Conservation (phyloP, 805 yeast species). For the Saccharomycopsis amapae region DNA sequence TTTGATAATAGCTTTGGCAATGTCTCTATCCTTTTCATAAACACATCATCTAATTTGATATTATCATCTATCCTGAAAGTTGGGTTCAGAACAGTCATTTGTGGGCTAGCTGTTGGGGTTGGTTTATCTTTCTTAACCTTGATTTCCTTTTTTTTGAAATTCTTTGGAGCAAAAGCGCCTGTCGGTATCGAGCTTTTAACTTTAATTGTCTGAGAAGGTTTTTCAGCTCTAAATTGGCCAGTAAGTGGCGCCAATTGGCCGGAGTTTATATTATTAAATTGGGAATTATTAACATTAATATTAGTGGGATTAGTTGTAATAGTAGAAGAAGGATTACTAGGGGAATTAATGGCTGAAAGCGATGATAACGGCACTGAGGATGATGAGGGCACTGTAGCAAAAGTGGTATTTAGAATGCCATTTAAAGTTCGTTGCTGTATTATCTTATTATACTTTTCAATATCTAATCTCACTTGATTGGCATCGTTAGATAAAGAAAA, state of each 20-base stretch:
- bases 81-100: neutral
- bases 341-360: no score
- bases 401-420: neutral
- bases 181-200: slow-evolving; percentile 13
- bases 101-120: neutral
- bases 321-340: no score
- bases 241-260: no score
- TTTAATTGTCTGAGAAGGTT: slow-evolving; percentile 7
- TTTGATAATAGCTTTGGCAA: slow-evolving; percentile 6
- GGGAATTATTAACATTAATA: no score
- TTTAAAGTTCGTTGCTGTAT: neutral
- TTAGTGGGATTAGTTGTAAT: no score
- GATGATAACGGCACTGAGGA: no score
- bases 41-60: slow-evolving; percentile 6
- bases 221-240: no score
- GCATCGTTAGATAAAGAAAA: neutral
- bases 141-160: slow-evolving; percentile 6
- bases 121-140: neutral
- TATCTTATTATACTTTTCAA: slow-evolving; percentile 3
- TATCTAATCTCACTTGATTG: neutral
- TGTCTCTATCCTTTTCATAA: slow-evolving; percentile 5
- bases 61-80: no score
- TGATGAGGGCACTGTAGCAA: neutral
- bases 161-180: slow-evolving; percentile 18
- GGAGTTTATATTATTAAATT: no score